Base-by-base conservation (phyloP, 805 yeast genomes). In the Ogataea ganodermae region DNA sequence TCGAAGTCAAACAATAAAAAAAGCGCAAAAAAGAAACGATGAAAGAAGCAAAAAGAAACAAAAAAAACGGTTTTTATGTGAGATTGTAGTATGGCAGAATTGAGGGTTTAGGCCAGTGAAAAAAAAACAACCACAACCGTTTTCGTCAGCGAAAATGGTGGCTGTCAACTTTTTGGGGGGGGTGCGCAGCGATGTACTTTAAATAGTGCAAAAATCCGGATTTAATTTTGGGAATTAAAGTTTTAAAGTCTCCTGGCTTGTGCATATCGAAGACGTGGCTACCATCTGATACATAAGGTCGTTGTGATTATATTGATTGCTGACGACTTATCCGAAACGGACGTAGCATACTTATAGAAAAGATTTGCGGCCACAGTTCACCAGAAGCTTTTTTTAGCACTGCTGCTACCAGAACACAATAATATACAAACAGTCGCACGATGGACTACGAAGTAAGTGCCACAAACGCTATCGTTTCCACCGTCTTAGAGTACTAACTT, bases 11-110 rank as follows among this genome's bases (percentile, higher is more conserved):
- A 12, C 23, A 27, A 26, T 6, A n/a, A 38, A 37, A 38, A 45
- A 21, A 23, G 31, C 39, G 23, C 28, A 6, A 26, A 38, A 26
- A 38, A 38, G 31, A 38, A 26, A 24, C 30, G 35, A 14, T 23
- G 21, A 4, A 9, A 6, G 32, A 39, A 23, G 16, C 14, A 40
- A 39, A 40, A 45, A 32, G 38, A 42, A 46, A 35, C 26, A n/a
- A 13, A 23, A 18, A 16, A 21, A 44, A 46, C 42, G 44, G 47
- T 42, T 44, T 48, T 48, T 27, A 20, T 33, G 40, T 21, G 30
- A 23, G 35, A 39, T 27, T 30, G 17, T 13, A 8, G 23, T 14
- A 26, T 17, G 35, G 33, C 26, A 39, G 17, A n/a, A 4, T 20
- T 27, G 35, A 26, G 35, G 24, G 27, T 27, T 27, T 39, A 39